Conservation (phyloP, 2,329 filamentous ascomycete species). For the Helminthosporium solani region DNA sequence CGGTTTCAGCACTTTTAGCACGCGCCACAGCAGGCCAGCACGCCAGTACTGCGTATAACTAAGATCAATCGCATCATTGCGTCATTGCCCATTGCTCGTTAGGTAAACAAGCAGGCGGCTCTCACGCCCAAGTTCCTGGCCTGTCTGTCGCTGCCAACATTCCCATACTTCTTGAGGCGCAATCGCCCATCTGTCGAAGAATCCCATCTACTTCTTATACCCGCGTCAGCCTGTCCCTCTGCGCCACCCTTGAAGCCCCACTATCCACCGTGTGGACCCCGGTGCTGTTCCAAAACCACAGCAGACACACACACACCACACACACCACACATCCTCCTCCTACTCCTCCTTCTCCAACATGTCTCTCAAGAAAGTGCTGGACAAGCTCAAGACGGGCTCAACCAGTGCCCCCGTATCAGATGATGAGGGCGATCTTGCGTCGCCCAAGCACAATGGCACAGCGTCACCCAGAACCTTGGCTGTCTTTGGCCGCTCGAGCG, state of each 20-base stretch:
- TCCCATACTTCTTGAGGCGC: not conserved
- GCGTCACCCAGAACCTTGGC: conserved; percentile 31
- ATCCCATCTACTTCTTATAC: too few relatives aligned
- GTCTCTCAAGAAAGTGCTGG: conserved; percentile 50
- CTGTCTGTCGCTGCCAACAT: conserved; percentile 1
- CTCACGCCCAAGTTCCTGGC: not conserved
- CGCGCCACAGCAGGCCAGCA: not conserved
- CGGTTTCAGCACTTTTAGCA: conserved; percentile 3
- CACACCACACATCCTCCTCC: too few relatives aligned
- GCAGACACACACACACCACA: too few relatives aligned
- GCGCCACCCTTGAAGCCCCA: too few relatives aligned
- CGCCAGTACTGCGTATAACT: too few relatives aligned
- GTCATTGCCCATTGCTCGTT: too few relatives aligned
- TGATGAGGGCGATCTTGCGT: conserved; percentile 35
- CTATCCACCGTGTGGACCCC: too few relatives aligned
- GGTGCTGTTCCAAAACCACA: too few relatives aligned
- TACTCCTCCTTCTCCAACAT: conserved; percentile 26
- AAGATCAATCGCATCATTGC: too few relatives aligned
- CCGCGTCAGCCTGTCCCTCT: too few relatives aligned
- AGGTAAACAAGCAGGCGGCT: too few relatives aligned
- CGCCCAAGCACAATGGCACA: conserved; percentile 31
- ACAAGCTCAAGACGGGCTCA: conserved; percentile 44
- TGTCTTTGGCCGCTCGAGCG: conserved; percentile 33
- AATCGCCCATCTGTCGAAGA: not conserved
- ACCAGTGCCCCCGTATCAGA: conserved; percentile 36